phyloP scores from a whole-genome alignment of 2,329 filamentous ascomycete genomes.

The Arachnopeziza araneosa region DNA sequence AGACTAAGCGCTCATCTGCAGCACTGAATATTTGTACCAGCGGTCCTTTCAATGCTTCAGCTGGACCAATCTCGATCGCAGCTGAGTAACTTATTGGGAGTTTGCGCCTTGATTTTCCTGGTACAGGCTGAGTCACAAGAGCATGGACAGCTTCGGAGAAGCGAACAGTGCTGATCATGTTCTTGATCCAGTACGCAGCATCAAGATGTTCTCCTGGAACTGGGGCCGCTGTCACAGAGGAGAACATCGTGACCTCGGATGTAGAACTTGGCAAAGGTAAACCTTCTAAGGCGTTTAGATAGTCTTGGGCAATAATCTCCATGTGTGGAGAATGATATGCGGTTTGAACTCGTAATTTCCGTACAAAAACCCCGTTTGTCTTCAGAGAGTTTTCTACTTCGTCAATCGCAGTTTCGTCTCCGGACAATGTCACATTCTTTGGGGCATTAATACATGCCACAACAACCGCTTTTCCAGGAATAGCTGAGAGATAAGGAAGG shows the following conservation, averaged over 20 bases:
- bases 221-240: constrained; percentile 17
- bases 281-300: constrained; percentile 11
- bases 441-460: constrained; percentile 28
- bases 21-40: constrained; percentile 9
- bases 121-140: neutral
- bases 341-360: constrained; percentile 33
- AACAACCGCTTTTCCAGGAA: constrained; percentile 3
- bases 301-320: constrained; percentile 24
- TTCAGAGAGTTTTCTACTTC: constrained; percentile 8
- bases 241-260: neutral
- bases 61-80: neutral
- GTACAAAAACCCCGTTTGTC: constrained; percentile 23
- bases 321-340: constrained; percentile 36
- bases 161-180: constrained; percentile 6
- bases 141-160: constrained; percentile 1
- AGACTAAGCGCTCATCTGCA: neutral
- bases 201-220: constrained; percentile 19
- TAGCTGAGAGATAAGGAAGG: constrained; percentile 10
- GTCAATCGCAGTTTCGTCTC: constrained; percentile 1
- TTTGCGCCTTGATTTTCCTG: neutral
- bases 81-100: neutral
- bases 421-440: constrained; percentile 14
- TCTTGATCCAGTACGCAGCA: constrained; percentile 12
- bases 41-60: neutral
- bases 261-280: neutral